Conservation (phyloP, 257 asterid genomes). For the Solanum gandarillasii region DNA sequence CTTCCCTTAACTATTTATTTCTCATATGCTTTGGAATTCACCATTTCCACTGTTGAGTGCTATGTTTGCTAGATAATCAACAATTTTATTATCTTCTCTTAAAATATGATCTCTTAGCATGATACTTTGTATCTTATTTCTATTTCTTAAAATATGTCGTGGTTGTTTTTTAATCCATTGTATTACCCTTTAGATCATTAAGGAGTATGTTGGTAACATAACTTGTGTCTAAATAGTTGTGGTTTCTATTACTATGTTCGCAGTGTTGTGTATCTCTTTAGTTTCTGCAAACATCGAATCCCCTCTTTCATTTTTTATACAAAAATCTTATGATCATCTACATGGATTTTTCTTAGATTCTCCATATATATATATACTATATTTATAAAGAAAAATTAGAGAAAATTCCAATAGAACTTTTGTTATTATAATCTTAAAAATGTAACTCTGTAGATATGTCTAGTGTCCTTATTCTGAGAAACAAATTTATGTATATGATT, state of each 20-base stretch:
- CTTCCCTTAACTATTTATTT: not conserved
- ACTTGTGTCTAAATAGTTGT: not conserved
- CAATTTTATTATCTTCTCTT: not conserved
- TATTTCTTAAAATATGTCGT: not conserved
- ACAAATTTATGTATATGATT: too few relatives aligned
- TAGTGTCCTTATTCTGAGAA: too few relatives aligned
- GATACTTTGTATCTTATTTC: not conserved
- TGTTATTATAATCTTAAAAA: too few relatives aligned
- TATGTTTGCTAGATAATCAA: not conserved
- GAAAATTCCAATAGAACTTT: too few relatives aligned
- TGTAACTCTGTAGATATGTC: too few relatives aligned
- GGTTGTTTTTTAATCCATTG: not conserved
- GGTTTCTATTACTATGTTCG: not conserved
- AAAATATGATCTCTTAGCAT: not conserved
- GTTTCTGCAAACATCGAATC: not conserved
- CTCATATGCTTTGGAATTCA: not conserved
- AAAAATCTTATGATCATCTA: too few relatives aligned
- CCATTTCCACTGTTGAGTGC: not conserved
- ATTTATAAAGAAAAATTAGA: too few relatives aligned
- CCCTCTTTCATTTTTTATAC: too few relatives aligned
- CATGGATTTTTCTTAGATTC: too few relatives aligned
- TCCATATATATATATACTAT: too few relatives aligned
- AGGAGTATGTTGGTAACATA: not conserved
- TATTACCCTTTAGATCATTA: not conserved
- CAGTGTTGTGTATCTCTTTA: not conserved